Percentiles rank a stretch among this genome's conserved stretches.
Conservation (phyloP, 208 protist genomes). For the Entamoeba dispar region DNA sequence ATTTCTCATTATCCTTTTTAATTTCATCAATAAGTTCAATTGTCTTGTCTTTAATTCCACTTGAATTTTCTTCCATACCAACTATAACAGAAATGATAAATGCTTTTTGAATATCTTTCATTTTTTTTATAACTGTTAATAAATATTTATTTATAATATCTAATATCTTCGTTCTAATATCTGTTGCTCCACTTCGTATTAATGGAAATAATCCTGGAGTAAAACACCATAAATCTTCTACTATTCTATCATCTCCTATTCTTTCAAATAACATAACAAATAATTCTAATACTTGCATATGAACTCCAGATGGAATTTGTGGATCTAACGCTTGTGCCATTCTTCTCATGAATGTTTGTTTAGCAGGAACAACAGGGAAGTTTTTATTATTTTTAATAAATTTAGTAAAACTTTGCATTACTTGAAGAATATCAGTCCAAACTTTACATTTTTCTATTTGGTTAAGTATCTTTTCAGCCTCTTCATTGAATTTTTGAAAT, state of each 20-base stretch:
- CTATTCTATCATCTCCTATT: background rate
- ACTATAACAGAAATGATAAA: background rate
- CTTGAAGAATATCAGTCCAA: background rate
- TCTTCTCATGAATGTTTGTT: background rate
- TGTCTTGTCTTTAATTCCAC: background rate
- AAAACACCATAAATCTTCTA: background rate
- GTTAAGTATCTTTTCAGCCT: background rate
- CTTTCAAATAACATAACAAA: background rate
- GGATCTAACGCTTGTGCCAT: background rate
- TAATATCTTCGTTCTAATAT: background rate
- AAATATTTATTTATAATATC: background rate
- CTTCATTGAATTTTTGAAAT: background rate
- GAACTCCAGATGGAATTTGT: background rate
- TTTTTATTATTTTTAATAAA: background rate
- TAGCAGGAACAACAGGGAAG: background rate
- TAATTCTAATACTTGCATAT: background rate
- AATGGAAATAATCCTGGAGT: background rate
- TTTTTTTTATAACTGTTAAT: background rate
- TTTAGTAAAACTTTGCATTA: background rate
- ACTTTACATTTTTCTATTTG: background rate
- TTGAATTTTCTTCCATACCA: background rate
- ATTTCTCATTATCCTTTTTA: background rate
- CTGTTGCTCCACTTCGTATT: background rate
- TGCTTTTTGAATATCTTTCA: background rate
- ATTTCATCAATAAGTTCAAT: background rate